These are phyloP conservation scores for Ogataea chonburiensis DNA, from an alignment of 805 yeast genomes.

Conservation along the genomic window DNA sequence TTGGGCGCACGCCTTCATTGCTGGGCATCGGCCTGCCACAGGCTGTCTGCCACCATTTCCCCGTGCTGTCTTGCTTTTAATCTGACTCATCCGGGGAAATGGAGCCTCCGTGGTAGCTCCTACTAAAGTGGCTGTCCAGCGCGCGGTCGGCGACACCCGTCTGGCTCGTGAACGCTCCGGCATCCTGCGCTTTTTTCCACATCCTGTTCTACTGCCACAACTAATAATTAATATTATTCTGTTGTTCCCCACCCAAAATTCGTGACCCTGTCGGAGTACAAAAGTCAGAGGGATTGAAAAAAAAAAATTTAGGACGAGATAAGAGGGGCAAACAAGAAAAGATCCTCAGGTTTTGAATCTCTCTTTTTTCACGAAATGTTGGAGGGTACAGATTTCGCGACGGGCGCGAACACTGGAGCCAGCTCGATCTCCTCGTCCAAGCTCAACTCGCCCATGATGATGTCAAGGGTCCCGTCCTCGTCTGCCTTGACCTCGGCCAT, in stretches of 20 bases:
- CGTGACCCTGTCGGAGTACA: constrained; percentile 14
- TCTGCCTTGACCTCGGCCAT: constrained; percentile 28
- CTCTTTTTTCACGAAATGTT: constrained; percentile 2
- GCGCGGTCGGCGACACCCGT: background rate
- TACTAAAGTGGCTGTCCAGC: background rate
- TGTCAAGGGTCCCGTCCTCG: constrained; percentile 23
- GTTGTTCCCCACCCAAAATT: constrained; percentile 3
- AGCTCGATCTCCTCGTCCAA: constrained; percentile 26
- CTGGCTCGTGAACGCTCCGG: background rate
- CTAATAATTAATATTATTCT: constrained; percentile 3
- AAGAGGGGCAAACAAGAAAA: constrained; percentile 8
- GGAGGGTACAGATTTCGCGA: constrained; percentile 2
- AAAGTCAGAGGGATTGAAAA: constrained; percentile 9
- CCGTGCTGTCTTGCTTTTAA: constrained; percentile 3
- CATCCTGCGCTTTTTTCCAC: no score
- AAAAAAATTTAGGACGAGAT: constrained; percentile 12
- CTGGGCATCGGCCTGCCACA: no score
- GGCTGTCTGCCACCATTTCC: constrained; percentile 11
- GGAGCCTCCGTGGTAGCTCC: constrained; percentile 3
- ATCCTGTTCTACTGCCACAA: constrained; percentile 1
- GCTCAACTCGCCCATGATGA: constrained; percentile 22
- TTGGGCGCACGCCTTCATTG: no score
- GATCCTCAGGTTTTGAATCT: constrained; percentile 1
- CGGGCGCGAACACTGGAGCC: constrained; percentile 14
- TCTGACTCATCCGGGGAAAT: constrained; percentile 13